Base-by-base conservation (phyloP, 345 rosid species). In the Reutealis trisperma region DNA sequence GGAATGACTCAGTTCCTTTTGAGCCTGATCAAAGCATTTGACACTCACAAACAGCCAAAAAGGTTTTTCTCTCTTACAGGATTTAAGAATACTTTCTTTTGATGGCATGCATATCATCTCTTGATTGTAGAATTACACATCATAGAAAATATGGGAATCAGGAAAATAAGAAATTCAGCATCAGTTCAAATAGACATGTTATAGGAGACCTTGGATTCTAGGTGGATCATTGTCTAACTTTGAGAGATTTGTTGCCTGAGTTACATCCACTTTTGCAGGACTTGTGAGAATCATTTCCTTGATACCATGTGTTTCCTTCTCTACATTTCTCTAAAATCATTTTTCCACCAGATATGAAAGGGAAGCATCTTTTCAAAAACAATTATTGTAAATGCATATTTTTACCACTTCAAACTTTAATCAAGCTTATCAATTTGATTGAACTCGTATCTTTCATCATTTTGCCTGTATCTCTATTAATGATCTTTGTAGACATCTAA, bases 1-100 rank as follows among this genome's bases (percentile, higher is more conserved):
- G 97, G 98, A 70, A 86, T 93, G 97, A 92, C 93, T 73, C 97
- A 92, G 67, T 93, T 93, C 88, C 86, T 96, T 72, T 87, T 96
- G 80, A 90, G 86, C 84, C 89, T 83, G 82, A 84, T 93, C 83
- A 93, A 87, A 81, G 83, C 84, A 59, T 93, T 93, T 82, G 91
- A 96, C 85, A 84, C 82, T 62, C 94, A 86, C 82, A 93, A 91
- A 80, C 98, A 92, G 84, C 87, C 97, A 72, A 93, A 85, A 88
- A 96, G 97, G 97, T 96, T 78, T 72, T 75, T 66, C 66, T 27
- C 77, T 25, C 2, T 18, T 15, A 21, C 30, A 34, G 8, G 30
- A 37, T 19, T 42, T 55, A 10, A 71, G 15, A 12, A 37, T 37
- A 9, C 15, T 49, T 68, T 24, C 13, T 52, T 25, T 37, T 1